Evolutionary conservation across 257 asterid species (phyloP).

Genomic region (Solanum clarkiae): DNA sequence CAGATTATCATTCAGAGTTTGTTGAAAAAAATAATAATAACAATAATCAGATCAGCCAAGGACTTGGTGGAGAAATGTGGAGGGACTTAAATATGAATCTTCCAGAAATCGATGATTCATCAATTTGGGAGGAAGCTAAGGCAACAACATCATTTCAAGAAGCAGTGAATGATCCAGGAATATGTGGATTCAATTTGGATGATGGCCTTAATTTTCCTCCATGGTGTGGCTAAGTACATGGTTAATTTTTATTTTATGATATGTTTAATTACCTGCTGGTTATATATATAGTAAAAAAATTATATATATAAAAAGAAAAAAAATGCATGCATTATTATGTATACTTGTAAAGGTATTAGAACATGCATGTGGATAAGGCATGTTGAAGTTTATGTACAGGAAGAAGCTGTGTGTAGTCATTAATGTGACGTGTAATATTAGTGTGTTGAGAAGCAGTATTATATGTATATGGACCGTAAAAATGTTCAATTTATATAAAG

Average conservation of each 20-base stretch:
- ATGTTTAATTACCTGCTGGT: not conserved
- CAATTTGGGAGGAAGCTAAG: constrained; percentile 23
- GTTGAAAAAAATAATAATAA: not conserved
- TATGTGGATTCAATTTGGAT: not conserved
- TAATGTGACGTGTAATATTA: not conserved
- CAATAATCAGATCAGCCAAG: not conserved
- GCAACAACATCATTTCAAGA: constrained; percentile 3
- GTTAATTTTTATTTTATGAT: not conserved
- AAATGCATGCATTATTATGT: not conserved
- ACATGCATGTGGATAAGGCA: not conserved
- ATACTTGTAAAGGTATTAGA: not conserved
- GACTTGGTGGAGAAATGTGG: not conserved
- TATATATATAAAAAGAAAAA: not conserved
- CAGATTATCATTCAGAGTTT: not conserved
- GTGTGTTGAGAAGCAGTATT: not conserved
- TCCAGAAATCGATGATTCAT: constrained; percentile 20
- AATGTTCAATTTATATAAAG: not conserved
- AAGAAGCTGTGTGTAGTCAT: not conserved
- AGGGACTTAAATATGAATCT: not conserved
- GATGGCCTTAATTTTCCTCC: not conserved
- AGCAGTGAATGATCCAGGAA: not conserved
- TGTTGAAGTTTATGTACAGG: not conserved
- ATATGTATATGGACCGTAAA: not conserved
- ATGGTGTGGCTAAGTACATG: not conserved
- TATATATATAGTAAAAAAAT: not conserved